These are phyloP conservation scores for Naegleria fowleri DNA, from an alignment of 208 protist genomes.

Conservation along the genomic window DNA sequence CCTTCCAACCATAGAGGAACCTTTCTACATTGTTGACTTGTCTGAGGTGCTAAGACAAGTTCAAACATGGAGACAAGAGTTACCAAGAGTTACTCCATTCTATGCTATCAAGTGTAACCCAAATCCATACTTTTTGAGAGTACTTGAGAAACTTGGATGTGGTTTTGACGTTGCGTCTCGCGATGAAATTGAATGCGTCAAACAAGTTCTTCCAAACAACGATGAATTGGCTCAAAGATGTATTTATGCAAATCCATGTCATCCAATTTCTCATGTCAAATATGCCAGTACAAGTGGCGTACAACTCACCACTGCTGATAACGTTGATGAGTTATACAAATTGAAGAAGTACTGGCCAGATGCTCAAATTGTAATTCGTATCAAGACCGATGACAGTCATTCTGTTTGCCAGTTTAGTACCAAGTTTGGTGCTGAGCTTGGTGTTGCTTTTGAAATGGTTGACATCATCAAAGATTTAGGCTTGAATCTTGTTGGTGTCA, in stretches of 20 bases:
- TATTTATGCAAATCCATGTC: constrained; percentile 78
- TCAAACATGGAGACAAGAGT: constrained; percentile 52
- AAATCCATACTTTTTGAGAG: constrained; percentile 35
- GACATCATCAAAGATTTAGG: constrained; percentile 43
- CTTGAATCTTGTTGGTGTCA: constrained; percentile 63
- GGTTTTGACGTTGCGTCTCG: constrained; percentile 73
- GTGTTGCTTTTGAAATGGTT: constrained; percentile 51
- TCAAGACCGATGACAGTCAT: constrained; percentile 61
- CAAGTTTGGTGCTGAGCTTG: constrained; percentile 67
- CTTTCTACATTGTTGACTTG: constrained; percentile 70
- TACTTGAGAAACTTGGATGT: constrained; percentile 56
- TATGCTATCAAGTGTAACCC: constrained; percentile 78
- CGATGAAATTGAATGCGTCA: constrained; percentile 57
- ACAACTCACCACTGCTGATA: constrained; percentile 69
- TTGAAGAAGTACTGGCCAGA: constrained; percentile 55
- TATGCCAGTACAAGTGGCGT: constrained; percentile 54
- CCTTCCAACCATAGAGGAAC: constrained; percentile 41
- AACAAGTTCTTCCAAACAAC: not conserved
- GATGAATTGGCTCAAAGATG: constrained; percentile 33
- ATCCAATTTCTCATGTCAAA: constrained; percentile 57
- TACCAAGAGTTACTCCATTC: constrained; percentile 65
- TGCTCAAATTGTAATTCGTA: constrained; percentile 56
- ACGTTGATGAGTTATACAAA: constrained; percentile 64
- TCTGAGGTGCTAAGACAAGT: constrained; percentile 61
- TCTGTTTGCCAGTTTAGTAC: constrained; percentile 64